Evolutionary conservation across 495 filamentous ascomycete species (phyloP), one percentile per base, ranked within the genome.

Genomic region (Penicillium malachiteum): DNA sequence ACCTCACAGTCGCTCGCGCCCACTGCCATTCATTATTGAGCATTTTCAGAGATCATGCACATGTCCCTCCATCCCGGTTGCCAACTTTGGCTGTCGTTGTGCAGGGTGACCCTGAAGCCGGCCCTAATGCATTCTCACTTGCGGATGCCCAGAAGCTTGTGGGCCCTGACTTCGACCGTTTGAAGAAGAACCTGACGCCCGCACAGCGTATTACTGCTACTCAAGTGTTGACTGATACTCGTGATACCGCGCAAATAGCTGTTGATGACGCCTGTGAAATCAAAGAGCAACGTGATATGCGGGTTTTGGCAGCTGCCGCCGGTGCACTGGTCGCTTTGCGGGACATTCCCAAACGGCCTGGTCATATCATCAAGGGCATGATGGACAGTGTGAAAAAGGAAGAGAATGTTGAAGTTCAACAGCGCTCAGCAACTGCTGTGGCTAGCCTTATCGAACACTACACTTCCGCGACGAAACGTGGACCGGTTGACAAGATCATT

Each of bases 321-420:
- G 87, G 87, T 49, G 95, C 94, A 4, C 69, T 96, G 54, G 86
- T 97, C 34, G 88, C 90, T n/a, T 83, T 96, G 67, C 83, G 84
- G 32, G 80, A 89, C 26, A 78, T 95, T 3, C 92, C 95, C 4
- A 97, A 96, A 79, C 96, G 94, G 65, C 90, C 94, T 12, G 88
- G 86, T 49, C 79, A 84, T 34, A 84, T 96, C 14, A 97, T 98
- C 73, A 96, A 96, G 72, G 87, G 84, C 16, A 89, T 97, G 71
- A 98, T 97, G 93, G 94, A 98, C 62, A 97, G 92, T 66, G 84
- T 97, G 68, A 97, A 97, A 75, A 82, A 84, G 32, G 94, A 98
- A 71, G 93, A 97, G 63, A 97, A 93, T 60, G 66, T 87, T 34
- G 91, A 96, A 58, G 78, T 98, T 37, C 94, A 98, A 67, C 84